Conservation (phyloP, 2,329 filamentous ascomycete genomes). For the Neoscytalidium dimidiatum region DNA sequence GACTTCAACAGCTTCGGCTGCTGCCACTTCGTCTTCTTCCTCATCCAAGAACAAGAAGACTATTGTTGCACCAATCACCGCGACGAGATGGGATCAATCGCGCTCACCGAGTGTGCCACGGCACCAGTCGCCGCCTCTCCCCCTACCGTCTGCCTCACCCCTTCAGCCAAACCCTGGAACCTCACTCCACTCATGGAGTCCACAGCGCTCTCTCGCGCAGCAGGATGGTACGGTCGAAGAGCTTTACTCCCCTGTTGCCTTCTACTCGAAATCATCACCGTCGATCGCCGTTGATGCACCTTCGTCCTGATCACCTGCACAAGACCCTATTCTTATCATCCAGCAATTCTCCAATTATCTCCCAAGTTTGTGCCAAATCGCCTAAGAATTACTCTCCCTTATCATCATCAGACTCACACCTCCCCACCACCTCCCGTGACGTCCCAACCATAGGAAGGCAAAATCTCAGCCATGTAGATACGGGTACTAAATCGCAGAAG, state of each 20-base stretch:
- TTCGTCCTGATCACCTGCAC: too few relatives aligned
- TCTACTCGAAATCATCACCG: not conserved
- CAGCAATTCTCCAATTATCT: too few relatives aligned
- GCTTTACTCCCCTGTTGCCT: not conserved
- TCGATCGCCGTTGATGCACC: not conserved
- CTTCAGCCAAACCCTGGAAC: conserved; percentile 60
- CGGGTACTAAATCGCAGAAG: conserved; percentile 37
- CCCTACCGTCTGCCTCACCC: conserved; percentile 9
- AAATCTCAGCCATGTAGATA: not conserved
- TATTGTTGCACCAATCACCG: not conserved
- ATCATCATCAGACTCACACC: not conserved
- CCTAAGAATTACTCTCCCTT: not conserved
- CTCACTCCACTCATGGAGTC: conserved; percentile 72
- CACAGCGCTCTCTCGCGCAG: conserved; percentile 65
- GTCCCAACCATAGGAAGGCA: too few relatives aligned
- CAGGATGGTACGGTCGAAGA: conserved; percentile 64
- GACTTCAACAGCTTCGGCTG: not conserved
- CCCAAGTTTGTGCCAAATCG: too few relatives aligned
- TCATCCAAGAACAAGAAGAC: not conserved
- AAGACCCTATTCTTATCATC: too few relatives aligned
- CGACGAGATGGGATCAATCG: conserved; percentile 9
- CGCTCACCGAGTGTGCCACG: conserved; percentile 13
- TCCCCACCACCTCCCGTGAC: not conserved
- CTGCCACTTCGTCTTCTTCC: not conserved
- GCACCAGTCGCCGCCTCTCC: conserved; percentile 1